Conservation (phyloP, 768 basidiomycete species). For the Cyclocybe aegerita region DNA sequence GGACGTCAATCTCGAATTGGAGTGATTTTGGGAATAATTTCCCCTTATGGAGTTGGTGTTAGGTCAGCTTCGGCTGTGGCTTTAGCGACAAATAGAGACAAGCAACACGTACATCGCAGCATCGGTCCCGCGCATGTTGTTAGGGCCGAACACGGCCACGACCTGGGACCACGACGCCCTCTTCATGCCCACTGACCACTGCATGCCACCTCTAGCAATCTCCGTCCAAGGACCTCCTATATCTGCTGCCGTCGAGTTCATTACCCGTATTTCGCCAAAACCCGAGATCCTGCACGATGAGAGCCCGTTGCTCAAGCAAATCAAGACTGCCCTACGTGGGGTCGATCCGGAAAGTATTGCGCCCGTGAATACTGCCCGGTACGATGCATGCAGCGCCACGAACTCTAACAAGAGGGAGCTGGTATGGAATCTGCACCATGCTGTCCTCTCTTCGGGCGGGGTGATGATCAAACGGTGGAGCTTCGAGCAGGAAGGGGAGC, state of each 20-base stretch:
- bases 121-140: too few species aligned
- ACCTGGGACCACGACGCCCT: too few species aligned
- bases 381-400: slow-evolving; percentile 28
- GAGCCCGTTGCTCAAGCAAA: slow-evolving; percentile 51
- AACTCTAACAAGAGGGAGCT: slow-evolving; percentile 59
- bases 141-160: too few species aligned
- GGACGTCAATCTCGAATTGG: too few species aligned
- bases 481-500: slow-evolving; percentile 68
- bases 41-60: too few species aligned
- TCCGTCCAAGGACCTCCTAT: slow-evolving; percentile 40
- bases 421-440: slow-evolving; percentile 65
- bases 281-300: slow-evolving; percentile 22
- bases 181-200: too few species aligned
- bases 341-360: slow-evolving; percentile 41
- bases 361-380: slow-evolving; percentile 40
- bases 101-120: too few species aligned
- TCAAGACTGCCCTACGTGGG: slow-evolving; percentile 60
- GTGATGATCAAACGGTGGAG: slow-evolving; percentile 73
- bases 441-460: slow-evolving; percentile 65
- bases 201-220: slow-evolving; percentile 32
- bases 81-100: too few species aligned
- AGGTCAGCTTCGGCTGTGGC: too few species aligned
- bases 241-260: slow-evolving; percentile 43
- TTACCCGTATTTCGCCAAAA: slow-evolving; percentile 28
- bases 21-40: too few species aligned